These are phyloP conservation scores for Sophora flavescens DNA, from an alignment of 306 rosid genomes.

Conservation along the genomic window DNA sequence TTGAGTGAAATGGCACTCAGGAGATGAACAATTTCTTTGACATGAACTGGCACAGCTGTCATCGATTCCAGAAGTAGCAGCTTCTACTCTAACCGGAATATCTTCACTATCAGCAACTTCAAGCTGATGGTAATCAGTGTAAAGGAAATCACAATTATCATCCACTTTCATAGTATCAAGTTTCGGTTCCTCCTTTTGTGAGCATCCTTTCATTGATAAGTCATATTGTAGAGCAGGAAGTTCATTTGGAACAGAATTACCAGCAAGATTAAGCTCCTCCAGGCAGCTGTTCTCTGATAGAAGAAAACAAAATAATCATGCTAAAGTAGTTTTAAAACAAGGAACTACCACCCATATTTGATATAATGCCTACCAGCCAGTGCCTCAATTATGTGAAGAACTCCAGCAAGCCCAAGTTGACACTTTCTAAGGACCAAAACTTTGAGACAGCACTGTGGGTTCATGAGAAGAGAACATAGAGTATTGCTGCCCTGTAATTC, in stretches of 20 bases:
- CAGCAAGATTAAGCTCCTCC: constrained; percentile 81
- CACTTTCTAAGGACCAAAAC: constrained; percentile 81
- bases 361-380: constrained; percentile 64
- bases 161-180: constrained; percentile 54
- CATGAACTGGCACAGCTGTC: constrained; percentile 73
- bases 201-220: constrained; percentile 44
- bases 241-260: constrained; percentile 55
- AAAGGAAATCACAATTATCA: constrained; percentile 48
- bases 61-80: constrained; percentile 64
- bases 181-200: constrained; percentile 49
- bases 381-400: constrained; percentile 74
- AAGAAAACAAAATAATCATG: constrained; percentile 34
- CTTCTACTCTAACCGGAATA: constrained; percentile 51
- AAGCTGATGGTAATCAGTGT: constrained; percentile 53
- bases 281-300: constrained; percentile 66
- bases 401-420: constrained; percentile 76
- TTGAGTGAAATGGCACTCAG: constrained; percentile 50
- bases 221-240: constrained; percentile 48
- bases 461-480: constrained; percentile 68
- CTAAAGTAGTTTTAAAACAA: constrained; percentile 7
- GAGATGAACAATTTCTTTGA: constrained; percentile 55
- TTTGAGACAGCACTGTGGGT: constrained; percentile 75
- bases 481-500: constrained; percentile 69
- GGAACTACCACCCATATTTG: constrained; percentile 25
- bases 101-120: constrained; percentile 93